These are phyloP conservation scores for Porphyrellus cyaneotinctus DNA, from an alignment of 768 basidiomycete genomes.

Conservation along the genomic window DNA sequence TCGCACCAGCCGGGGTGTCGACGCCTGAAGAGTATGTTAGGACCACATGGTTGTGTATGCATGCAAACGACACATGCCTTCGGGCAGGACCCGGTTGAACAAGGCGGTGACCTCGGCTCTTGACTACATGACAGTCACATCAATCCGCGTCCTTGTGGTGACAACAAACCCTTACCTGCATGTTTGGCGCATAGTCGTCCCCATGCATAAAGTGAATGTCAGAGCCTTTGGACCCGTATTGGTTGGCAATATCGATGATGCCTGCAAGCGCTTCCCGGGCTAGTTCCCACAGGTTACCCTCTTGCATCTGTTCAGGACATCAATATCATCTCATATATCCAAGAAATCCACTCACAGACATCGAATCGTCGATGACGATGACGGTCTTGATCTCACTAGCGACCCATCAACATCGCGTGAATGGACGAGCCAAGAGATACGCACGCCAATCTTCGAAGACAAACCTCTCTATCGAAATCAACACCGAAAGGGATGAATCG, in stretches of 20 bases:
- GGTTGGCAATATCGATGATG: slow-evolving; percentile 35
- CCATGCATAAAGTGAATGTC: slow-evolving; percentile 43
- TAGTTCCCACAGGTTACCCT: slow-evolving; percentile 36
- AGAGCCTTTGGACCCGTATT: slow-evolving; percentile 36
- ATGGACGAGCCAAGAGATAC: slow-evolving; percentile 7
- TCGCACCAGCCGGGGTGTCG: slow-evolving; percentile 38
- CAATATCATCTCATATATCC: neutral
- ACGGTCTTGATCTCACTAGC: slow-evolving; percentile 39
- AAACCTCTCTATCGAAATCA: slow-evolving; percentile 19
- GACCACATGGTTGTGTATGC: neutral
- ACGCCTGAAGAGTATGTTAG: slow-evolving; percentile 16
- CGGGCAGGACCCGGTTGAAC: slow-evolving; percentile 25
- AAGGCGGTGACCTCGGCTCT: slow-evolving; percentile 19
- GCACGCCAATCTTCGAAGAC: slow-evolving; percentile 24
- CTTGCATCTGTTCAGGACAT: slow-evolving; percentile 34
- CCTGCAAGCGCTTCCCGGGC: slow-evolving; percentile 41
- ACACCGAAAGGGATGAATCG: slow-evolving; percentile 20
- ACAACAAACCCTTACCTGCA: slow-evolving; percentile 15
- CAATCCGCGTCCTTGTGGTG: neutral
- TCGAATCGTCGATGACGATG: slow-evolving; percentile 39
- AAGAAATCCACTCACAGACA: slow-evolving; percentile 27
- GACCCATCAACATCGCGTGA: slow-evolving; percentile 1
- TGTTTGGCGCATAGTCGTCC: slow-evolving; percentile 26
- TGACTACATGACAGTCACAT: slow-evolving; percentile 12
- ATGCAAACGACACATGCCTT: slow-evolving; percentile 12